Conservation (phyloP, 768 basidiomycete genomes). For the Boletus vermiculosoides region DNA sequence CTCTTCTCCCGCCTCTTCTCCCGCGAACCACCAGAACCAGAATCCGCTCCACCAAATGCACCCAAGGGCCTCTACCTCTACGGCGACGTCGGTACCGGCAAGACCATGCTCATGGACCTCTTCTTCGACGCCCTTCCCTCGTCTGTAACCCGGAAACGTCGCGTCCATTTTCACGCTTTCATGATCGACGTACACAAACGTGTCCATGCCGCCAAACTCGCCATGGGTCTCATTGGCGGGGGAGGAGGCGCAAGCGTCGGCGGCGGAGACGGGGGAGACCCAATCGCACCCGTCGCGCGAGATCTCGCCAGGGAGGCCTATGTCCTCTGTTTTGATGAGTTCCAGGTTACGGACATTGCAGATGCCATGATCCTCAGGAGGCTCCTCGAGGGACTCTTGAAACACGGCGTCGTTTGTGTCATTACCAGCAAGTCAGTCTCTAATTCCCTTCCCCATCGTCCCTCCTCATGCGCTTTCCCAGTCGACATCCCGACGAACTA, state of each 20-base stretch:
- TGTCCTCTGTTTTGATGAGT: constrained; percentile 96
- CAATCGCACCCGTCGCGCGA: constrained; percentile 82
- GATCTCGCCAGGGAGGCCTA: constrained; percentile 82
- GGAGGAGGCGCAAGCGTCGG: constrained; percentile 28
- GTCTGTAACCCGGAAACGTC: constrained; percentile 65
- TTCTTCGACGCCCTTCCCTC: constrained; percentile 83
- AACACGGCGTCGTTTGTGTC: constrained; percentile 88
- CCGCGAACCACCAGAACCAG: constrained; percentile 18
- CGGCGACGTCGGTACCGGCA: constrained; percentile 96
- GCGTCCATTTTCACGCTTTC: constrained; percentile 98
- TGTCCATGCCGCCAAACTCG: constrained; percentile 75
- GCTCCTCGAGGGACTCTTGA: constrained; percentile 80
- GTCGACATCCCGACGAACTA: constrained; percentile 94
- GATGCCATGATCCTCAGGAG: constrained; percentile 97
- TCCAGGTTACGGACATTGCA: constrained; percentile 97
- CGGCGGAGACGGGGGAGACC: constrained; percentile 54
- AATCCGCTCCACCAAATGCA: constrained; percentile 46
- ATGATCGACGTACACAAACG: constrained; percentile 99
- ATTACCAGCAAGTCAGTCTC: constrained; percentile 91
- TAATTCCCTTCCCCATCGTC: background rate
- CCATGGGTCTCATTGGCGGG: constrained; percentile 56
- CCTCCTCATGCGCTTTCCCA: constrained; percentile 30
- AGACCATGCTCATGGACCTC: constrained; percentile 99
- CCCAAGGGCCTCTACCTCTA: constrained; percentile 93
- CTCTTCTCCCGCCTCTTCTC: constrained; percentile 32